Evolutionary conservation across 2,329 filamentous ascomycete genomes (phyloP).

Genomic region (Diplodia sapinea): DNA sequence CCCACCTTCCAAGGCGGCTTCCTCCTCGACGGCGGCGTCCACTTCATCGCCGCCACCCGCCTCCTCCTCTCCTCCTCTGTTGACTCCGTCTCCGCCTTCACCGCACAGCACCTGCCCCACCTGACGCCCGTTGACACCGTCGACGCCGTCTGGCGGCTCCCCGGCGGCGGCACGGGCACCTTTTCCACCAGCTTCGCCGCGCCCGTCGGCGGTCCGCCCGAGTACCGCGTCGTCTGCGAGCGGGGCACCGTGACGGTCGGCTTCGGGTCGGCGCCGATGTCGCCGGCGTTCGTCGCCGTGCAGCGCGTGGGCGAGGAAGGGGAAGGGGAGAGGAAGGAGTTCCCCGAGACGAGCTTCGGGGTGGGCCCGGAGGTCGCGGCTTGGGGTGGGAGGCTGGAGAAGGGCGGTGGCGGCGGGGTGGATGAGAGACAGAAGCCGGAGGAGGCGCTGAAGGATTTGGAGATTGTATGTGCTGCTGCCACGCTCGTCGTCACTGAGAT

Average conservation of each 20-base stretch:
- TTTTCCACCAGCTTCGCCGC: conserved; percentile 65
- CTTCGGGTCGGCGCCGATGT: conserved; percentile 46
- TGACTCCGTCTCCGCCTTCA: conserved; percentile 60
- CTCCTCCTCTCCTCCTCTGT: conserved; percentile 58
- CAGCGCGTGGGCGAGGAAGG: conserved; percentile 44
- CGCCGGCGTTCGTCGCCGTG: conserved; percentile 37
- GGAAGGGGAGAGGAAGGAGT: conserved; percentile 41
- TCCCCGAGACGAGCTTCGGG: conserved; percentile 57
- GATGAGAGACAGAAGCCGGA: conserved; percentile 57
- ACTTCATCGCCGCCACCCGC: conserved; percentile 69
- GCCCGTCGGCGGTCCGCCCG: conserved; percentile 55
- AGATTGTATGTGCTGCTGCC: conserved; percentile 48
- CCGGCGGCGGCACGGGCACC: conserved; percentile 62
- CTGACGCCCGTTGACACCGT: conserved; percentile 72
- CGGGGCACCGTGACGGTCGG: conserved; percentile 60
- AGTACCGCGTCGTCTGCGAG: conserved; percentile 65
- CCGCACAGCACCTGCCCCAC: conserved; percentile 60
- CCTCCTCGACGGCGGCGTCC: conserved; percentile 76
- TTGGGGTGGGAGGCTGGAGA: conserved; percentile 58
- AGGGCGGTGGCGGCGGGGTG: conserved; percentile 47
- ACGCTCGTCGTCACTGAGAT: background rate
- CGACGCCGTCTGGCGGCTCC: conserved; percentile 57
- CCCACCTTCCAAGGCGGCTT: conserved; percentile 78
- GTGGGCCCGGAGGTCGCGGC: conserved; percentile 66
- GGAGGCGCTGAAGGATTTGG: conserved; percentile 66